Base-by-base conservation (phyloP, 495 filamentous ascomycete genomes). In the Gamarada debralockiae region DNA sequence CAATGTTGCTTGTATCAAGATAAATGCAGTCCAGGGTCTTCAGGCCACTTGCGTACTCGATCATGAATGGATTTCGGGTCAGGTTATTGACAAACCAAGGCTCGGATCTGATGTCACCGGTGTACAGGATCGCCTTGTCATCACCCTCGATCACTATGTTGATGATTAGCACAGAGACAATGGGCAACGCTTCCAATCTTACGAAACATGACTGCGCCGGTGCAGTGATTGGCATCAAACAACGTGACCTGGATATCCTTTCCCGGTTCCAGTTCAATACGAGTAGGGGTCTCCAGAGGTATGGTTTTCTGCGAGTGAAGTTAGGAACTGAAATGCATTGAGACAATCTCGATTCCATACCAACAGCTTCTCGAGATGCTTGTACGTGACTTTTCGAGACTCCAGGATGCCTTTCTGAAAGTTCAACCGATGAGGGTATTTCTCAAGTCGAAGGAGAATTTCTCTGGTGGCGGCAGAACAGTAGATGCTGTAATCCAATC, bases 181-280 rank as follows among this genome's bases (percentile, higher is more conserved):
- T 15, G 18, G 10, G 20, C 14, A 34, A 7, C 29, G 14, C 7
- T 7, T 34, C 29, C 7, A 34, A 34, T 10, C 47, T 10, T 59
- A 79, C 76, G 54, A 62, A 97, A 96, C 90, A 96, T 96, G 23
- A 96, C 91, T 18, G 91, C 84, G 2, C 92, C 92, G 17, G 84
- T 73, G 63, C 92, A 97, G 61, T 97, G 92, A 62, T 97, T 97
- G 7, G 92, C 92, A 72, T 96, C 84, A 29, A 96, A 79, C 0
- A 97, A 74, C 2, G 92, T 96, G 29, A 95, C 88, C 45, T 82
- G 80, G 41, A 96, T 84, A 10, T 69, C 68, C 48, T 78, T 77
- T 5, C 77, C 77, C 0, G 82, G 87, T 2, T 76, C 75, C 8
- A 96, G 72, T 56, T 96, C 89, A 51, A 97, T 79, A 31, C 74